phyloP scores from a whole-genome alignment of 306 rosid genomes.

The Medicago ruthenica region DNA sequence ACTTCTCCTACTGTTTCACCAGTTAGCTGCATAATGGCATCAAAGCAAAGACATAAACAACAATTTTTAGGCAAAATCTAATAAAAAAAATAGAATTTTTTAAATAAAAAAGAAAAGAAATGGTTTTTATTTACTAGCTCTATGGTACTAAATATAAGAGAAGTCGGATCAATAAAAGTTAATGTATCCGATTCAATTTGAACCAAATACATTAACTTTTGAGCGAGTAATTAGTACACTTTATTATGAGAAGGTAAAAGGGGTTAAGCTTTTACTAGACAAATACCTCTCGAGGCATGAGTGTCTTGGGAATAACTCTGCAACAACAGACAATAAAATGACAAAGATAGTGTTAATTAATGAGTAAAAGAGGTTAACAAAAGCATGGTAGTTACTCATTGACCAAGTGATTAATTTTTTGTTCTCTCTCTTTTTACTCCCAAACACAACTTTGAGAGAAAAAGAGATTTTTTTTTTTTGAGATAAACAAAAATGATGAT shows the following conservation, averaged over 20 bases:
- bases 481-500: background rate
- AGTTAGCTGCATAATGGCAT: slow-evolving; percentile 67
- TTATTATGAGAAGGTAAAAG: slow-evolving; percentile 45
- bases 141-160: too few relatives aligned
- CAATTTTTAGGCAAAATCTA: too few relatives aligned
- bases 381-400: slow-evolving; percentile 44
- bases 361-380: slow-evolving; percentile 28
- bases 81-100: background rate
- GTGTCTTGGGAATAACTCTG: slow-evolving; percentile 99
- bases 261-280: slow-evolving; percentile 47
- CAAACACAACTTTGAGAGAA: slow-evolving; percentile 40
- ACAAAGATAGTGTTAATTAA: slow-evolving; percentile 54
- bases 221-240: background rate
- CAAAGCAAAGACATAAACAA: background rate
- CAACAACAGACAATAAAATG: slow-evolving; percentile 73
- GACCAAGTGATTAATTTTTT: slow-evolving; percentile 32
- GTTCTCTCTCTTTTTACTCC: slow-evolving; percentile 18
- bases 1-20: slow-evolving; percentile 99
- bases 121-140: too few relatives aligned
- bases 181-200: too few relatives aligned
- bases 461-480: slow-evolving; percentile 15
- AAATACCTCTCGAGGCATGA: slow-evolving; percentile 99
- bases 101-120: too few relatives aligned
- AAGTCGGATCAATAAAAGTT: too few relatives aligned
- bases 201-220: too few relatives aligned